phyloP scores from a whole-genome alignment of 2,329 filamentous ascomycete genomes.

The Apiospora rasikravindrae region DNA sequence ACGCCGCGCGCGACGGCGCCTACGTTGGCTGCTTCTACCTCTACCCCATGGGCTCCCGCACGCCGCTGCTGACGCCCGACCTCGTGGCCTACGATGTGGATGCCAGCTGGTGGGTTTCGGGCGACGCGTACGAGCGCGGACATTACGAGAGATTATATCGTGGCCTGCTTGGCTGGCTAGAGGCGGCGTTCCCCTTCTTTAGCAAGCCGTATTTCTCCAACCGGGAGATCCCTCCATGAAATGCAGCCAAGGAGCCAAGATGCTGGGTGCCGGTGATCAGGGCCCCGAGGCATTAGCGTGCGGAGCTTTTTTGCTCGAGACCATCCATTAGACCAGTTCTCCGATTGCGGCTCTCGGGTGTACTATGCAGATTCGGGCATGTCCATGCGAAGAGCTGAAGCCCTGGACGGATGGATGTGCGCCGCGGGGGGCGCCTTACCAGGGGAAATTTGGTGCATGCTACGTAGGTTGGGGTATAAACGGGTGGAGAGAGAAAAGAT shows the following conservation, averaged over 20 bases:
- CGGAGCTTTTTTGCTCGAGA: background rate
- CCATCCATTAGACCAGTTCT: background rate
- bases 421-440: background rate
- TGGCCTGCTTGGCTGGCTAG: slow-evolving; percentile 9
- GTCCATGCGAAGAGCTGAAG: slow-evolving; percentile 8
- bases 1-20: background rate
- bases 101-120: slow-evolving; percentile 17
- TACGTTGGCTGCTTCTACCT: slow-evolving; percentile 20
- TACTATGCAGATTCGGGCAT: slow-evolving; percentile 18
- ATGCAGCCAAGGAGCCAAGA: background rate
- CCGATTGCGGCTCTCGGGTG: background rate
- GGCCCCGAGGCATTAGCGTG: background rate
- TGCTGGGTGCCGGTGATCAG: background rate
- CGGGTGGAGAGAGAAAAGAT: background rate
- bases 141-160: slow-evolving; percentile 11
- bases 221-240: slow-evolving; percentile 9
- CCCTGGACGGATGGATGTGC: background rate
- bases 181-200: slow-evolving; percentile 4
- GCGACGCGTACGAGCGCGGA: background rate
- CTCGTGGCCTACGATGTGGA: slow-evolving; percentile 17
- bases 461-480: background rate
- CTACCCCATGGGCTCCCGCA: slow-evolving; percentile 16
- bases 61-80: background rate
- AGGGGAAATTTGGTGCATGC: slow-evolving; percentile 2
- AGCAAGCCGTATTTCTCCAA: slow-evolving; percentile 11